Evolutionary conservation across 257 asterid species (phyloP).

Genomic region (Haberlea rhodopensis): DNA sequence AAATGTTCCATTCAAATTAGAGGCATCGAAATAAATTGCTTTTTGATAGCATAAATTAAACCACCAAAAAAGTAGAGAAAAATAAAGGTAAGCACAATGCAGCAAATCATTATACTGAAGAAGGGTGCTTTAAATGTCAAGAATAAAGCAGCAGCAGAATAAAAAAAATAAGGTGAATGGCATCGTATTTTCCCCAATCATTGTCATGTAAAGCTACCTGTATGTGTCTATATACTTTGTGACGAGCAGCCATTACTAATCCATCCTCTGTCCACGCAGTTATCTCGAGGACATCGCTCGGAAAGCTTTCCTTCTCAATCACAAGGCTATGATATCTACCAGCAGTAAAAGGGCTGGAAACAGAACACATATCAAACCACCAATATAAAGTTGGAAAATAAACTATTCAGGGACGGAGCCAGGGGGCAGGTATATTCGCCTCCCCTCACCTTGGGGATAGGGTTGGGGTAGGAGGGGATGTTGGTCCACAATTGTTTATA

Average conservation of each 20-base stretch:
- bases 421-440: too few relatives aligned
- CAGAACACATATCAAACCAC: neutral
- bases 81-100: neutral
- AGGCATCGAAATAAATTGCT: neutral
- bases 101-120: neutral
- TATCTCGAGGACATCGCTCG: constrained; percentile 69
- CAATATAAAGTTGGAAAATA: constrained; percentile 9
- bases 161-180: neutral
- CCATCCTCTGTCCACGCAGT: constrained; percentile 99
- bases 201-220: constrained; percentile 45
- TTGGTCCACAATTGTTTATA: too few relatives aligned
- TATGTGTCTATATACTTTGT: constrained; percentile 60
- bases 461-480: too few relatives aligned
- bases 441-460: too few relatives aligned
- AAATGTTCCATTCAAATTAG: neutral
- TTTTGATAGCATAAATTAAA: neutral
- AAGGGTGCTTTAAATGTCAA: neutral
- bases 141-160: neutral
- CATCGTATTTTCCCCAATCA: neutral
- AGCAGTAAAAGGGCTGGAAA: constrained; percentile 84
- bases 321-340: constrained; percentile 98
- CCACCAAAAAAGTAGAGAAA: neutral
- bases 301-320: constrained; percentile 80
- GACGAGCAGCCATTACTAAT: constrained; percentile 91
- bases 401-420: too few relatives aligned